Conservation (phyloP, 192 early-diverging fungal genomes). For the Radiomyces spectabilis region DNA sequence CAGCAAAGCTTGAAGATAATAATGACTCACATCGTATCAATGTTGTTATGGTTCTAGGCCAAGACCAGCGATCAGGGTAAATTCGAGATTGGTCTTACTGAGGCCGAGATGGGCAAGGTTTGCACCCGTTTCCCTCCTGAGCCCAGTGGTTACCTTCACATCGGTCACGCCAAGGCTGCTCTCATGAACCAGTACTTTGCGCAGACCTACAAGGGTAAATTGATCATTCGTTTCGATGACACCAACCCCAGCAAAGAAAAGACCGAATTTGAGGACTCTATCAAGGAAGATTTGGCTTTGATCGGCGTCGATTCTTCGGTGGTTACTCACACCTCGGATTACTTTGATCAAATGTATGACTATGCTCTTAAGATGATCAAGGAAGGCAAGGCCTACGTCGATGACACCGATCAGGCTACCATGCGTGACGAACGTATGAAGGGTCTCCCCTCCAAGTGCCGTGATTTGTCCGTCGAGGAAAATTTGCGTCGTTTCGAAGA, state of each 20-base stretch:
- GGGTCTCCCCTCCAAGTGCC: conserved; percentile 73
- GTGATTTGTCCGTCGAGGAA: conserved; percentile 82
- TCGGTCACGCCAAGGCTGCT: conserved; percentile 99
- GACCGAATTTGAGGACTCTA: conserved; percentile 90
- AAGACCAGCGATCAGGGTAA: conserved; percentile 74
- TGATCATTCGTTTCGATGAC: conserved; percentile 97
- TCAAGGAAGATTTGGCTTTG: conserved; percentile 88
- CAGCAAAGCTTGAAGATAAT: neutral
- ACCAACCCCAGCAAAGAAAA: conserved; percentile 98
- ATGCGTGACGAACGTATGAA: conserved; percentile 87
- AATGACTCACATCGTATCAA: neutral
- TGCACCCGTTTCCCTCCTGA: conserved; percentile 99
- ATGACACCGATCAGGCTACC: conserved; percentile 78
- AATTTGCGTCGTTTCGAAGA: conserved; percentile 87
- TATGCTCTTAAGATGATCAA: conserved; percentile 80
- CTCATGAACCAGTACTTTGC: conserved; percentile 98
- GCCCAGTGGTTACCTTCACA: conserved; percentile 97
- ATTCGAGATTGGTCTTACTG: conserved; percentile 87
- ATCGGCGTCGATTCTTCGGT: conserved; percentile 76
- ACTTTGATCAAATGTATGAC: conserved; percentile 84
- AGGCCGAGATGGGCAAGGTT: conserved; percentile 78
- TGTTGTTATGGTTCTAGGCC: conserved; percentile 10
- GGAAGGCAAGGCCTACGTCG: conserved; percentile 86
- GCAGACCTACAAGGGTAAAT: conserved; percentile 75
- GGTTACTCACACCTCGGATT: conserved; percentile 86